Base-by-base conservation (phyloP, 805 yeast genomes). In the Priceomyces carsonii region DNA sequence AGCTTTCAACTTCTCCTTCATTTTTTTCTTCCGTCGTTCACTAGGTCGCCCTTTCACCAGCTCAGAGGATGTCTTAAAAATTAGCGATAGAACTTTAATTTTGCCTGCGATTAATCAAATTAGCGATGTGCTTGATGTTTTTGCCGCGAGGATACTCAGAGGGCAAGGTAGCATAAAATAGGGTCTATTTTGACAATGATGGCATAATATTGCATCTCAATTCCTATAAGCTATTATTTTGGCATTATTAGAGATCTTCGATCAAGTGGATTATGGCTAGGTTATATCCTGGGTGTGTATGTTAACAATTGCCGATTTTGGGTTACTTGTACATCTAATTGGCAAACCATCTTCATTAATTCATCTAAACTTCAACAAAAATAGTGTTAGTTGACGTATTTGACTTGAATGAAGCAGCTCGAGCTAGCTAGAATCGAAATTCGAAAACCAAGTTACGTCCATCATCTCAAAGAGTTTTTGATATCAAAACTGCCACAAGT, bases 111-210 rank as follows among this genome's bases (percentile, higher is more conserved):
- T 77, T 10, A 77, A 83, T 46, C 93, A 85, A 55, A 53, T 84
- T 20, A 72, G 77, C 37, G 96, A 89, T 52, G 69, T 85, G 1
- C 53, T 80, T 36, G 85, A 84, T 45, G 85, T 86, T 3, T 77
- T 85, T 3, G 73, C 81, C 4, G 93, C 93, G 6, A 89, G 95
- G 2, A 71, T 89, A 25, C 65, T 89, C 37, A 71, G 96, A 44
- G 95, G 95, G n/a, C 95, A 86, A 59, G 95, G 96, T 8, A 73
- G 85, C 95, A 88, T 57, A 71, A 76, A 26, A 69, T 85, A 26
- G 95, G 95, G 0, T 84, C 93, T 8, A 66, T 74, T 33, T 66
- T 86, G 38, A 85, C 82, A 53, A 59, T 88, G 47, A 55, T 75
- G 5, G 75, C 80, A 9, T 89, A 87, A 59, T 87, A 88, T 48